Conservation (phyloP, 371 early-diverging fungal species). For the Haplosporangium sp. region DNA sequence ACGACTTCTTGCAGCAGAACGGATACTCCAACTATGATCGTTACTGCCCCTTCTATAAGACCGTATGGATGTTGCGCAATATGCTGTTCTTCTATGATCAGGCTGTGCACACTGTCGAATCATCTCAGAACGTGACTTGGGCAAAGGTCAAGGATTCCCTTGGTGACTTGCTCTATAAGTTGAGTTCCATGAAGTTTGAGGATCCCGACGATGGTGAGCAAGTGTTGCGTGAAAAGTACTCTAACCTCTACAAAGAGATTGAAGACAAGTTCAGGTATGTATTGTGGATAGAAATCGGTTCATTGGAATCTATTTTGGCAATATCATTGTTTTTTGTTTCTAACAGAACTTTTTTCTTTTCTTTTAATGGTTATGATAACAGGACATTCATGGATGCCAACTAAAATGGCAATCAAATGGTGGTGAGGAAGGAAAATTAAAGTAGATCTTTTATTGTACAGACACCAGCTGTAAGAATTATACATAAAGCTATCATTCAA, state of each 20-base stretch:
- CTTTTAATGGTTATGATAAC: not conserved
- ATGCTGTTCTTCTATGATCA: slow-evolving; percentile 97
- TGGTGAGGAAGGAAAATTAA: not conserved
- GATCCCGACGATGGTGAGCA: slow-evolving; percentile 97
- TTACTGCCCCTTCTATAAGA: slow-evolving; percentile 99
- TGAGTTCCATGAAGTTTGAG: slow-evolving; percentile 99
- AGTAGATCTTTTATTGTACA: not conserved
- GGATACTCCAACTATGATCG: slow-evolving; percentile 99
- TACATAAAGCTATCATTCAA: not conserved
- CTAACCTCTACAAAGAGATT: slow-evolving; percentile 92
- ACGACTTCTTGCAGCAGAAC: slow-evolving; percentile 99
- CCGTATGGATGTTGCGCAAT: slow-evolving; percentile 98
- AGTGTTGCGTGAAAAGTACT: slow-evolving; percentile 85
- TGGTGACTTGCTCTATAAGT: slow-evolving; percentile 95
- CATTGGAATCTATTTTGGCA: not conserved
- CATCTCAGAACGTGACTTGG: slow-evolving; percentile 94
- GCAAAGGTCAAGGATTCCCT: slow-evolving; percentile 93
- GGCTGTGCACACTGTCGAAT: slow-evolving; percentile 95
- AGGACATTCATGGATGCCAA: slow-evolving; percentile 54
- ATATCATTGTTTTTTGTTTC: not conserved
- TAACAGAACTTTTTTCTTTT: not conserved
- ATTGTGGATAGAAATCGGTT: not conserved
- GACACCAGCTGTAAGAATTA: not conserved
- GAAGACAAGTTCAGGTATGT: slow-evolving; percentile 91
- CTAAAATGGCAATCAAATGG: slow-evolving; percentile 11